phyloP scores from a whole-genome alignment of 169 alveolate genomes.

The Plasmodium gonderi region DNA sequence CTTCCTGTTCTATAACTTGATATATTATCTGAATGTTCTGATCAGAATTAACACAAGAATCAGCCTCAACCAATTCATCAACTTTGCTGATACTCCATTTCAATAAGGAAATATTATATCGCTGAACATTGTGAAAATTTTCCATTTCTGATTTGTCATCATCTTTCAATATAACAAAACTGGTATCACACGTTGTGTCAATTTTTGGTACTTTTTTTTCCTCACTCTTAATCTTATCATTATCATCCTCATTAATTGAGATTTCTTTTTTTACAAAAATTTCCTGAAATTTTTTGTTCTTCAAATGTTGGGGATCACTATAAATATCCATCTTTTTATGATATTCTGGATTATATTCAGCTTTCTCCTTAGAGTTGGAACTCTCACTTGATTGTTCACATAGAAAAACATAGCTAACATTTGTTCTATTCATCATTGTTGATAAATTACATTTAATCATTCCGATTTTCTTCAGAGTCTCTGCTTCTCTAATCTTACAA shows the following conservation, averaged over 20 bases:
- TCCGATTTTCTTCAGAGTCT: background rate
- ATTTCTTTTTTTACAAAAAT: background rate
- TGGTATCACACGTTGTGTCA: background rate
- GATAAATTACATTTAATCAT: background rate
- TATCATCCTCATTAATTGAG: background rate
- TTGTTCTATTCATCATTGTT: background rate
- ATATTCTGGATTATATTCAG: background rate
- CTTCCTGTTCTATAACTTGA: background rate
- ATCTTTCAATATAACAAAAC: background rate
- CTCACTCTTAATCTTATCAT: background rate
- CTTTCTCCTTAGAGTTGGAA: background rate
- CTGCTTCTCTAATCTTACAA: background rate
- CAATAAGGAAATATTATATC: background rate
- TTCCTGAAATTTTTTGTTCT: background rate
- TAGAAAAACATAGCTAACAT: background rate
- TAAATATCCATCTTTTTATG: background rate
- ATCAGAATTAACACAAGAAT: background rate
- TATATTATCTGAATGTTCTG: background rate
- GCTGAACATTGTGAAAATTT: background rate
- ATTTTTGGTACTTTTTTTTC: background rate
- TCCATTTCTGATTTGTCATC: slow-evolving; percentile 2
- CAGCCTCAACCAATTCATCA: background rate
- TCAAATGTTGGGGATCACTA: background rate
- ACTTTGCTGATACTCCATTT: background rate
- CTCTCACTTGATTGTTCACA: background rate